Percentiles rank a stretch among this genome's conserved stretches.
Evolutionary conservation across 352 stramenopile species (phyloP).

Genomic region (Phytophthora cryptogea): DNA sequence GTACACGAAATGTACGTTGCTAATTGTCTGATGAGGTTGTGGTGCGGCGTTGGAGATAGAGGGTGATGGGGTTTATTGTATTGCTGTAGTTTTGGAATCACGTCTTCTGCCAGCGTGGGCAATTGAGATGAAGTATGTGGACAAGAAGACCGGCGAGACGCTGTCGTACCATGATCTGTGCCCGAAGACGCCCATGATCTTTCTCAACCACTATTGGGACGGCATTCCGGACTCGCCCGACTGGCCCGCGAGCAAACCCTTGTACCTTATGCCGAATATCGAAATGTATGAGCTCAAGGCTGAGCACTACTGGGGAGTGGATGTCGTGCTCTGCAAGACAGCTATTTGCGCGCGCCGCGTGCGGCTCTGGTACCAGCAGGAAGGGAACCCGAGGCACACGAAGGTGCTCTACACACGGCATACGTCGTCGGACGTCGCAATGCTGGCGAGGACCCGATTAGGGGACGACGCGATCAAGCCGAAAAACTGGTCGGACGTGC

Average conservation of each 20-base stretch:
- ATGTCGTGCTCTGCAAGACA: conserved; percentile 66
- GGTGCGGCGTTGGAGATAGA: background rate
- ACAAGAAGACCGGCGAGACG: conserved; percentile 41
- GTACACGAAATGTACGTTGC: conserved; percentile 63
- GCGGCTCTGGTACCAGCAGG: conserved; percentile 53
- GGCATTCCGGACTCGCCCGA: conserved; percentile 33
- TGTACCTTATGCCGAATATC: conserved; percentile 50
- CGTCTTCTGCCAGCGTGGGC: conserved; percentile 50
- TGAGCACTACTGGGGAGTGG: conserved; percentile 51
- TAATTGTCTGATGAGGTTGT: conserved; percentile 1
- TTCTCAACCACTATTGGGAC: conserved; percentile 60
- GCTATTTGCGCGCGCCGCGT: conserved; percentile 51
- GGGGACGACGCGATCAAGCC: conserved; percentile 31
- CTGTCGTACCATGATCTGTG: conserved; percentile 60
- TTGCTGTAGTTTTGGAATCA: conserved; percentile 38
- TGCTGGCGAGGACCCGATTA: conserved; percentile 37
- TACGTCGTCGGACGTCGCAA: conserved; percentile 57
- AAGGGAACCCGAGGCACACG: conserved; percentile 55
- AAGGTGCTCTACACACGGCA: conserved; percentile 61
- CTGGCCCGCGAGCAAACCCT: conserved; percentile 37
- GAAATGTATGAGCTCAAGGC: conserved; percentile 68
- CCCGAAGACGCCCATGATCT: conserved; percentile 46
- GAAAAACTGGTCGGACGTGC: conserved; percentile 52
- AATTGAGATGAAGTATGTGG: conserved; percentile 45
- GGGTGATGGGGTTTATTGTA: background rate